These are phyloP conservation scores for Colletotrichum sp. DNA, from an alignment of 2,329 filamentous ascomycete species.

Conservation along the genomic window DNA sequence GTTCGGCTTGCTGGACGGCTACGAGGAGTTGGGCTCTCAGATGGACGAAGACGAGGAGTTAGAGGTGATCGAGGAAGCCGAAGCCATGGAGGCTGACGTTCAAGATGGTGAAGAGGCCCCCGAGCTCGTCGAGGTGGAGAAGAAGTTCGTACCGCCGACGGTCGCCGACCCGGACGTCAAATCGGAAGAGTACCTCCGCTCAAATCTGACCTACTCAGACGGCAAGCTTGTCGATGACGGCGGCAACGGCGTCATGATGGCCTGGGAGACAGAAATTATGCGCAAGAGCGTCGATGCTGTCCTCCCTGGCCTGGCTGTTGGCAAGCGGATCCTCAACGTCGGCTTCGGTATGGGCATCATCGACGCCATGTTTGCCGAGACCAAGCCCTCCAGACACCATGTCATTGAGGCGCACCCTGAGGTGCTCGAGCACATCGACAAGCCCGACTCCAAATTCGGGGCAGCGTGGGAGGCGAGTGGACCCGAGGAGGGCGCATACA, in stretches of 20 bases:
- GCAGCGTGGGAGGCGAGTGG: conserved; percentile 58
- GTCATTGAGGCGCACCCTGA: conserved; percentile 86
- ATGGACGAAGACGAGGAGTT: conserved; percentile 50
- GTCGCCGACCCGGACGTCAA: conserved; percentile 55
- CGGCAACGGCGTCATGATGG: conserved; percentile 91
- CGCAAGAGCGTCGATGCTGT: conserved; percentile 74
- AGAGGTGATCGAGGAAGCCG: conserved; percentile 43
- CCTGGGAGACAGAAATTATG: conserved; percentile 91
- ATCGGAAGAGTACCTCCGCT: conserved; percentile 72
- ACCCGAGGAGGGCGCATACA: conserved; percentile 70
- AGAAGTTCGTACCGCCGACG: conserved; percentile 39
- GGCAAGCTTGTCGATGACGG: conserved; percentile 75
- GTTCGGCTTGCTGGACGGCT: conserved; percentile 81
- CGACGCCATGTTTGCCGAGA: conserved; percentile 75
- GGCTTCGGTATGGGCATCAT: conserved; percentile 93
- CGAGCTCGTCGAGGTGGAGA: conserved; percentile 26
- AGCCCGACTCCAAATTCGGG: conserved; percentile 57
- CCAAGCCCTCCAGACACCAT: conserved; percentile 74
- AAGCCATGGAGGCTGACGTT: conserved; percentile 15
- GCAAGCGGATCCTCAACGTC: conserved; percentile 79
- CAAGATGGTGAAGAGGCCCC: conserved; percentile 22
- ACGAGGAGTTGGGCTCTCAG: conserved; percentile 70
- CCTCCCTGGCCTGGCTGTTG: conserved; percentile 41
- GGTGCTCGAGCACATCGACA: conserved; percentile 70
- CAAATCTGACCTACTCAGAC: conserved; percentile 67